These are phyloP conservation scores for Rhypophila decipiens DNA, from an alignment of 495 filamentous ascomycete species.

Conservation along the genomic window DNA sequence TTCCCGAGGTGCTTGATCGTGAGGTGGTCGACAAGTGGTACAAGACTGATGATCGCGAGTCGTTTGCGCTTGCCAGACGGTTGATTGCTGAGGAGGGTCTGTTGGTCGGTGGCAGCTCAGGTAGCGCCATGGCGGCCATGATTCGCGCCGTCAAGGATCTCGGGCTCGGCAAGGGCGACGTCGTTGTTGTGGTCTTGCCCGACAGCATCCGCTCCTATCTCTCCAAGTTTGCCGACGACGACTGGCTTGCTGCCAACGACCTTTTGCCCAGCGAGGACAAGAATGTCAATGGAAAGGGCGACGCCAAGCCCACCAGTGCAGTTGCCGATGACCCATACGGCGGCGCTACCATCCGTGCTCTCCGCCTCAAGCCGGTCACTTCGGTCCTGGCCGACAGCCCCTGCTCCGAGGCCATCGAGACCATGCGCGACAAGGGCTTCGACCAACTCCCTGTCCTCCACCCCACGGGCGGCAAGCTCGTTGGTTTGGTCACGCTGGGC, in stretches of 20 bases:
- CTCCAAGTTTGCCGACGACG: constrained; percentile 98
- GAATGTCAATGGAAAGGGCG: constrained; percentile 34
- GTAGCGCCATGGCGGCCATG: constrained; percentile 84
- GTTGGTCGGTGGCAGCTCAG: constrained; percentile 89
- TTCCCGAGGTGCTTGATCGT: constrained; percentile 86
- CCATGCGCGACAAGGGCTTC: constrained; percentile 94
- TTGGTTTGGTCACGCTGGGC: constrained; percentile 87
- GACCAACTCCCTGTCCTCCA: constrained; percentile 91
- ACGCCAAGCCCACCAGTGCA: background rate
- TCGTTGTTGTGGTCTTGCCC: constrained; percentile 84
- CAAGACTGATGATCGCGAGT: constrained; percentile 91
- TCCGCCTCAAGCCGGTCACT: constrained; percentile 87
- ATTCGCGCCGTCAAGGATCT: constrained; percentile 72
- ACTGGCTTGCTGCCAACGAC: constrained; percentile 94
- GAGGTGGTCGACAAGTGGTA: constrained; percentile 87
- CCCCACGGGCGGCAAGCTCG: constrained; percentile 60
- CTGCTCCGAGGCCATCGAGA: constrained; percentile 84
- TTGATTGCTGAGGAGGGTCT: constrained; percentile 93
- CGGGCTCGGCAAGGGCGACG: constrained; percentile 64
- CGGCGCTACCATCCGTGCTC: constrained; percentile 67
- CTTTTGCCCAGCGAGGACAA: constrained; percentile 52
- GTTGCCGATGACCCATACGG: constrained; percentile 50
- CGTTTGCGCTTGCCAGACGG: constrained; percentile 80
- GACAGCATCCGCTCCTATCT: constrained; percentile 97
- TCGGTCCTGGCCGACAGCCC: constrained; percentile 62